Percentiles rank a stretch among this genome's conserved stretches.
Evolutionary conservation across 1,284 basidiomycete genomes (phyloP).

Genomic region (Papiliotrema flavescens): DNA sequence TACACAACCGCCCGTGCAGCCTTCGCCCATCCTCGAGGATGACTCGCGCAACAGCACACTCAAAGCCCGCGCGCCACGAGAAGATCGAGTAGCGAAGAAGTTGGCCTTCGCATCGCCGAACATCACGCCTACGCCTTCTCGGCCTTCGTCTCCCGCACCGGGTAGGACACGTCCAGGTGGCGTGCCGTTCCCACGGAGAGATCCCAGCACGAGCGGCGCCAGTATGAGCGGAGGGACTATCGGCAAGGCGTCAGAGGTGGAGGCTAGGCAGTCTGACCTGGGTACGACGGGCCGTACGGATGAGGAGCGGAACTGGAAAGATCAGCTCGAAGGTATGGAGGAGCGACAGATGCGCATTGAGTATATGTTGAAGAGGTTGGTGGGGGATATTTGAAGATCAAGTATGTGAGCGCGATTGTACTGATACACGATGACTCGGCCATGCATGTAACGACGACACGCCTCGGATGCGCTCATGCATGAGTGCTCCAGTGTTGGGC

Average conservation of each 20-base stretch:
- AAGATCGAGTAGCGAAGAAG: not conserved
- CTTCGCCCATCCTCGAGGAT: no score
- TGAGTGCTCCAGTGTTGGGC: no score
- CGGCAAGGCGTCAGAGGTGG: constrained; percentile 26
- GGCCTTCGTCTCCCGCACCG: not conserved
- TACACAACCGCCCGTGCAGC: not conserved
- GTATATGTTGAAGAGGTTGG: constrained; percentile 24
- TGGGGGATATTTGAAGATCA: not conserved
- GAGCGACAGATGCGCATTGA: constrained; percentile 42
- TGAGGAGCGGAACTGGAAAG: constrained; percentile 15
- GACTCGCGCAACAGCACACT: no score
- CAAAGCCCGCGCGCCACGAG: no score
- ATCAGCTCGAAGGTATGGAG: constrained; percentile 35
- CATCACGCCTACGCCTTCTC: not conserved
- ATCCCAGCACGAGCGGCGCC: not conserved
- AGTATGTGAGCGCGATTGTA: no score
- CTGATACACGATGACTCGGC: no score
- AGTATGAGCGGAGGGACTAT: not conserved
- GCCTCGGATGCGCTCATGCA: no score
- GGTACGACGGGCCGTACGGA: constrained; percentile 7
- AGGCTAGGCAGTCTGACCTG: constrained; percentile 9
- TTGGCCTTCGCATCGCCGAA: not conserved
- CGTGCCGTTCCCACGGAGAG: not conserved
- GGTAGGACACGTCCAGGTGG: not conserved
- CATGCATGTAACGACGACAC: no score